Conservation (phyloP, 2,329 filamentous ascomycete species). For the Epichloe bromicola region DNA sequence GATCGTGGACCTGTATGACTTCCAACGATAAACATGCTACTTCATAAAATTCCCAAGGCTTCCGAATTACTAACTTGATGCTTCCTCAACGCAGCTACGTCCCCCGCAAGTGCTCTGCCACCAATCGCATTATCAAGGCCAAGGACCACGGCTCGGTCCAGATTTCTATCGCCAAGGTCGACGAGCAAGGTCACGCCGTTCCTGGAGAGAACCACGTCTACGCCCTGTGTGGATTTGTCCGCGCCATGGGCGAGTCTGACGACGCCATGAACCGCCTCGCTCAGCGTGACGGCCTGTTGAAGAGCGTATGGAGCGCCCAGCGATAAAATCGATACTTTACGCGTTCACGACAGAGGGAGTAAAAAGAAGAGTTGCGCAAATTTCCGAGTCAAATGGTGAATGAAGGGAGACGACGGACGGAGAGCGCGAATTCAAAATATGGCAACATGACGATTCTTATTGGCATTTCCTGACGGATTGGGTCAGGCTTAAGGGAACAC, state of each 20-base stretch:
- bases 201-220: constrained; percentile 96
- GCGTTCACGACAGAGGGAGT: constrained; percentile 5
- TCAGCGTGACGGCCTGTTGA: constrained; percentile 92
- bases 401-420: neutral
- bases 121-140: constrained; percentile 99
- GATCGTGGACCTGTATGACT: constrained; percentile 91
- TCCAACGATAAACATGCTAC: constrained; percentile 5
- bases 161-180: constrained; percentile 93
- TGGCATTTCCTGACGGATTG: constrained; percentile 14
- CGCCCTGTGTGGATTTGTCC: constrained; percentile 93
- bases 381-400: constrained; percentile 4
- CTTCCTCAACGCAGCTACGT: constrained; percentile 55
- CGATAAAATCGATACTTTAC: constrained; percentile 35
- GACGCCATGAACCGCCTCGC: constrained; percentile 91
- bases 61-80: constrained; percentile 15
- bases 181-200: constrained; percentile 90
- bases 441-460: constrained; percentile 7
- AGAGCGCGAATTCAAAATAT: neutral
- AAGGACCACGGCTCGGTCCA: constrained; percentile 99
- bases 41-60: neutral
- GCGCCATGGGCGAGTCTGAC: constrained; percentile 95
- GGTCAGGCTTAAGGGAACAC: constrained; percentile 20
- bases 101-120: constrained; percentile 96
- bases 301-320: constrained; percentile 84
- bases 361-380: constrained; percentile 6